Percentiles rank a stretch among this genome's conserved stretches.
phyloP scores from a whole-genome alignment of 192 early-diverging fungal species.

The Umbelopsis vinacea region DNA sequence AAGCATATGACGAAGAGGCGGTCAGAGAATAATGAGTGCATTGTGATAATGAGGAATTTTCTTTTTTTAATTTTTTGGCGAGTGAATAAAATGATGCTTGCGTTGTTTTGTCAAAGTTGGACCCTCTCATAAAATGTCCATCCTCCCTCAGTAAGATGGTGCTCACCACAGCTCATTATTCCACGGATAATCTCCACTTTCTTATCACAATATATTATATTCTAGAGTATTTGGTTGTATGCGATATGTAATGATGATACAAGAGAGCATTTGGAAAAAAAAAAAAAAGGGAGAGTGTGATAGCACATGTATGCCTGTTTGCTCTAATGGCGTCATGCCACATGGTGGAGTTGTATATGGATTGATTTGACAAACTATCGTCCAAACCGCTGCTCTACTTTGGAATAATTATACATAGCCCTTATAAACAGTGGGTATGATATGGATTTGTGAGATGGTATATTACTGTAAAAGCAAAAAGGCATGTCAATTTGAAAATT shows the following conservation, averaged over 20 bases:
- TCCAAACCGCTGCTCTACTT: slow-evolving; percentile 26
- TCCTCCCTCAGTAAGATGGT: too few relatives aligned
- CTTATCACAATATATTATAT: not conserved
- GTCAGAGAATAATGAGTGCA: too few relatives aligned
- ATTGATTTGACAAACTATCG: not conserved
- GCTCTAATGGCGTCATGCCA: not conserved
- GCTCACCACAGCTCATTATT: too few relatives aligned
- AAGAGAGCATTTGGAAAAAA: not conserved
- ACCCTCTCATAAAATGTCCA: too few relatives aligned
- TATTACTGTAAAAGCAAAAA: not conserved
- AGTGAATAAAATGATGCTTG: too few relatives aligned
- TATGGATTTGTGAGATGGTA: slow-evolving; percentile 13
- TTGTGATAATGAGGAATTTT: too few relatives aligned
- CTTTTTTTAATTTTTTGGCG: too few relatives aligned
- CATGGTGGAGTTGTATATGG: not conserved
- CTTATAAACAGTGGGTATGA: slow-evolving; percentile 17
- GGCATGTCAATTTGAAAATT: too few relatives aligned
- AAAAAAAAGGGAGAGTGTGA: too few relatives aligned
- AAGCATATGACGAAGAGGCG: not conserved
- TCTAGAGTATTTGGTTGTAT: not conserved
- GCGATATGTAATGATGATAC: not conserved
- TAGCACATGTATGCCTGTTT: too few relatives aligned
- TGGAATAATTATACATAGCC: slow-evolving; percentile 20
- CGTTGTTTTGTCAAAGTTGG: too few relatives aligned
- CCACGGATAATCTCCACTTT: too few relatives aligned